Evolutionary conservation across 495 filamentous ascomycete species (phyloP), one percentile per base, ranked within the genome.

Genomic region (Parathielavia hyrcaniae): DNA sequence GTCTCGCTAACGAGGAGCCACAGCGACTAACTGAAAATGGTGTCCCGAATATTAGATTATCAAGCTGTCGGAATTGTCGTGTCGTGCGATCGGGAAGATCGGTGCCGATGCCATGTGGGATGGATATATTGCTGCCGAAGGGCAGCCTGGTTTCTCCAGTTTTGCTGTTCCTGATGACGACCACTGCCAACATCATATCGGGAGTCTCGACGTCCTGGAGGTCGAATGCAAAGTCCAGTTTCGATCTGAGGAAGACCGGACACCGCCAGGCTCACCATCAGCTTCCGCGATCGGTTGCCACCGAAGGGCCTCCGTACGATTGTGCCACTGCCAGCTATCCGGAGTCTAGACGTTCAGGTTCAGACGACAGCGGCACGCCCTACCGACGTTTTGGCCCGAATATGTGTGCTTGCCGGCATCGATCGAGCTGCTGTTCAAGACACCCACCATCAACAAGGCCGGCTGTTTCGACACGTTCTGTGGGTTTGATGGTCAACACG

Each of bases 61-160:
- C 49, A 23, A 39, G 43, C 11, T 47, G 19, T 13, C 50, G 19
- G 57, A 40, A 14, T 54, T 59, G 50, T 36, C 57, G 43, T 59
- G 57, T 59, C 13, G 34, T 16, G 45, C 26, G 50, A 59, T 59
- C 57, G 43, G 50, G 32, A 41, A 14, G 23, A 58, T 53, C 47
- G 53, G 32, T 6, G n/a, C 40, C 19, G 41, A 43, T 55, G 4
- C 35, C 45, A 30, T 26, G 19, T 34, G 10, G n/a, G 22, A 16
- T 13, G 34, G 45, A 57, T 34, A 49, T 49, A 34, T 49, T 34
- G 16, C 40, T 43, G 16, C 16, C 16, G 13, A 43, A 22, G 36
- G 22, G 36, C 40, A 39, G 53, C 34, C 46, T 23, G 45, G 55
- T 34, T 17, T 19, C 20, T 17, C 7, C 13, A 32, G 5, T 13